Evolutionary conservation across 2,329 filamentous ascomycete species (phyloP), one percentile per base, ranked within the genome.

Genomic region (Niveomyces coronatus): DNA sequence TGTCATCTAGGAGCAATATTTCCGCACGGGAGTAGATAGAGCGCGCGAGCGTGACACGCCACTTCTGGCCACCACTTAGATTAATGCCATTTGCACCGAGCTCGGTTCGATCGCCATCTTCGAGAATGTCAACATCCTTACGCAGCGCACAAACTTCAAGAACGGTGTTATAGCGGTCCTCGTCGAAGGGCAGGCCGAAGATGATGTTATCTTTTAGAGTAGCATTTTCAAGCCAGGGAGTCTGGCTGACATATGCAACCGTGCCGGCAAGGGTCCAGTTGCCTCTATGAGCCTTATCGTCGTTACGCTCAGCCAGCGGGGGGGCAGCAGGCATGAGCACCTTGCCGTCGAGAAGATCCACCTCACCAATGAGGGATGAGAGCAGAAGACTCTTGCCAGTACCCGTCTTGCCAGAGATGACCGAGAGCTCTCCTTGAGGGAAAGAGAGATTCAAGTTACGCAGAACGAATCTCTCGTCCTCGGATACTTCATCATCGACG

Each of bases 51-150:
- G 82, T 85, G 22, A 91, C 71, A 37, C 85, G 74, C 82, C 85
- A 88, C 51, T 84, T 78, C 57, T 93, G 85, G 0, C 85, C 86
- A 45, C 86, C 85, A 44, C 80, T 86, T 6, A 93, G 64, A 48
- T 89, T 88, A 48, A 91, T 84, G 6, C 85, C 85, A 44, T 89
- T 88, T 3, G 83, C 82, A 9, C 85, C 85, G 37, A 93, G 84
- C 50, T 88, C 82, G 0, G 86, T 93, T 32, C 74, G 60, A 48
- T 91, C 84, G 4, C 85, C 85, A 51, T 89, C 82, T 0, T 74
- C 63, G 13, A 93, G 67, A 64, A 86, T 85, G 13, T 79, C 72
- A 22, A 93, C 62, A 48, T 93, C 86, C 51, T 85, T 85, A 36
- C 71, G 70, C 30, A 93, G 54, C 1, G 83, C 83, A 44, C 84